phyloP scores from a whole-genome alignment of 352 stramenopile genomes.

The Globisporangium apiculatum region DNA sequence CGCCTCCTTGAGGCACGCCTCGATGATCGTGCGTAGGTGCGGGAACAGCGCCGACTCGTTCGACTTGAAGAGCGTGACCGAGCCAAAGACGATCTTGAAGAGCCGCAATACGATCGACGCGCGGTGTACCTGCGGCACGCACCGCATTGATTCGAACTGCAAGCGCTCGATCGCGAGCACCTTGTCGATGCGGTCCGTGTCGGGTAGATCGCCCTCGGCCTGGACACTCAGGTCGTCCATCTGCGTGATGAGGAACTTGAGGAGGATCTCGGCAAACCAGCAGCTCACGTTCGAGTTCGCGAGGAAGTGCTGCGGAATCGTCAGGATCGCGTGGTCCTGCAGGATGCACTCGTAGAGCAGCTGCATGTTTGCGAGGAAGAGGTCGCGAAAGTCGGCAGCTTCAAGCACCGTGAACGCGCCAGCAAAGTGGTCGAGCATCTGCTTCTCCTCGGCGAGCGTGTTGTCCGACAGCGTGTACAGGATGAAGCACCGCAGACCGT shows the following conservation, averaged over 20 bases:
- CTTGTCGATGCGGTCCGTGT: constrained; percentile 71
- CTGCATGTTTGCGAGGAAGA: constrained; percentile 87
- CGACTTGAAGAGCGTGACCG: constrained; percentile 92
- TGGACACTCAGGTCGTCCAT: constrained; percentile 89
- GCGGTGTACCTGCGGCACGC: constrained; percentile 58
- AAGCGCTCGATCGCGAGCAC: constrained; percentile 67
- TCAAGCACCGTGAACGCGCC: constrained; percentile 95
- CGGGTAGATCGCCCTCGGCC: constrained; percentile 66
- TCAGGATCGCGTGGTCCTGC: constrained; percentile 90
- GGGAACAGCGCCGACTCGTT: constrained; percentile 94
- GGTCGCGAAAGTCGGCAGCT: constrained; percentile 89
- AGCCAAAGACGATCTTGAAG: constrained; percentile 96
- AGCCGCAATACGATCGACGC: constrained; percentile 88
- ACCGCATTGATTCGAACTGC: constrained; percentile 75
- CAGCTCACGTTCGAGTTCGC: constrained; percentile 90
- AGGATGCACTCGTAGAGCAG: constrained; percentile 92
- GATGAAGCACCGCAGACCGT: constrained; percentile 90
- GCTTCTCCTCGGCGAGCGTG: constrained; percentile 86
- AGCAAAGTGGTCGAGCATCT: constrained; percentile 96
- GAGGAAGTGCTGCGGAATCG: constrained; percentile 93
- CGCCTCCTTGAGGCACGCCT: constrained; percentile 87
- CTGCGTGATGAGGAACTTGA: constrained; percentile 93
- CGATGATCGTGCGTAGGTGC: constrained; percentile 92
- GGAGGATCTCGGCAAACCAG: constrained; percentile 92
- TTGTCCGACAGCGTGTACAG: constrained; percentile 89